Conservation (phyloP, 352 stramenopile genomes). For the Phytophthora cryptogea region DNA sequence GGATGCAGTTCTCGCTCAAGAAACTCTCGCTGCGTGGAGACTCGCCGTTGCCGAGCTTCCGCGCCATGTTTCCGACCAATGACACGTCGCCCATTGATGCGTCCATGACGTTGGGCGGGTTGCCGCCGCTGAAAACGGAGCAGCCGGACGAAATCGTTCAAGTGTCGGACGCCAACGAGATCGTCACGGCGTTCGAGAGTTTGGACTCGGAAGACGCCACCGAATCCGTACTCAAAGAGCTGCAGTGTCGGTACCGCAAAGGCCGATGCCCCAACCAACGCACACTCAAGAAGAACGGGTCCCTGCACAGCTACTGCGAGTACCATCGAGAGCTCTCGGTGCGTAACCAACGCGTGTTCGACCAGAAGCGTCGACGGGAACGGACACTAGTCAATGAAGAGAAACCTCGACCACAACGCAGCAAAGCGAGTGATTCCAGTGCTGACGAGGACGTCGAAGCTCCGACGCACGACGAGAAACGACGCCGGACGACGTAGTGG, state of each 20-base stretch:
- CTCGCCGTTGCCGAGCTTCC: constrained; percentile 23
- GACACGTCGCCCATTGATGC: constrained; percentile 14
- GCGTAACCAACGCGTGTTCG: constrained; percentile 62
- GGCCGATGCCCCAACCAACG: constrained; percentile 58
- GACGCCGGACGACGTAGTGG: constrained; percentile 8
- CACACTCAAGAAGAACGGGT: constrained; percentile 69
- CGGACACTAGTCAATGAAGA: neutral
- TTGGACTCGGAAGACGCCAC: constrained; percentile 16
- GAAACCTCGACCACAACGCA: neutral
- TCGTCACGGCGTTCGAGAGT: constrained; percentile 35
- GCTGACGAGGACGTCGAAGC: neutral
- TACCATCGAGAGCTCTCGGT: constrained; percentile 62
- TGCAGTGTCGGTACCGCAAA: constrained; percentile 53
- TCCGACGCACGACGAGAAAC: neutral
- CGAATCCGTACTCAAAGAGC: constrained; percentile 9
- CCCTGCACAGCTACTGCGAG: constrained; percentile 66
- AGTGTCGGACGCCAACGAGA: constrained; percentile 22
- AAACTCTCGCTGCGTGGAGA: constrained; percentile 20
- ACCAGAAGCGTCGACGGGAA: constrained; percentile 46
- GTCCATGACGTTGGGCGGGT: constrained; percentile 30
- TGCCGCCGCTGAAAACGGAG: constrained; percentile 20
- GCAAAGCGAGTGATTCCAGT: neutral
- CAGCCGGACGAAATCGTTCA: constrained; percentile 5
- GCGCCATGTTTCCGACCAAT: constrained; percentile 21
- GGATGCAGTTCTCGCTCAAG: constrained; percentile 27